Conservation (phyloP, 371 early-diverging fungal genomes). For the Syncephalis fuscata region DNA sequence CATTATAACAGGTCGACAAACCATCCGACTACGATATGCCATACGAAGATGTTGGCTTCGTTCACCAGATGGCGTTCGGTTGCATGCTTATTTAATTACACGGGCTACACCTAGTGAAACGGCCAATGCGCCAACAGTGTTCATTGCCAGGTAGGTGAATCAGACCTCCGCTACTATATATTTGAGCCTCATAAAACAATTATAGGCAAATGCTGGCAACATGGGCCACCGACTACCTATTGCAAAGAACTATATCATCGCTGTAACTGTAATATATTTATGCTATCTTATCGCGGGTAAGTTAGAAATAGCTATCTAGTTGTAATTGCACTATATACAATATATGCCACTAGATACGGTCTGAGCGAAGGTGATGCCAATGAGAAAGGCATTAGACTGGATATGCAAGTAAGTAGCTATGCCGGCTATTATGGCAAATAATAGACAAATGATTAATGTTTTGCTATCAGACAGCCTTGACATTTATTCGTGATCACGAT, state of each 20-base stretch:
- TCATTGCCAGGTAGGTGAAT: slow-evolving; percentile 68
- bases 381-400: slow-evolving; percentile 75
- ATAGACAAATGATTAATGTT: neutral
- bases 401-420: slow-evolving; percentile 54
- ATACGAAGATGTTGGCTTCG: slow-evolving; percentile 57
- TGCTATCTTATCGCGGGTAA: slow-evolving; percentile 91
- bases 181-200: no score
- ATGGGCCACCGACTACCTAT: slow-evolving; percentile 93
- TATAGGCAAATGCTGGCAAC: slow-evolving; percentile 94
- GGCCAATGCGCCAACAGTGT: slow-evolving; percentile 44
- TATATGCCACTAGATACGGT: slow-evolving; percentile 48
- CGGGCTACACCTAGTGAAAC: slow-evolving; percentile 29
- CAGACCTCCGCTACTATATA: no score
- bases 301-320: neutral
- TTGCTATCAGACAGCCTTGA: slow-evolving; percentile 44
- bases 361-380: slow-evolving; percentile 66
- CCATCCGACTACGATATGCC: slow-evolving; percentile 53
- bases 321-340: neutral
- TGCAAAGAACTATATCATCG: slow-evolving; percentile 46
- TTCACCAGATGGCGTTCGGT: slow-evolving; percentile 61
- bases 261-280: slow-evolving; percentile 67
- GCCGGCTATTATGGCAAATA: neutral
- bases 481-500: slow-evolving; percentile 58
- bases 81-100: slow-evolving; percentile 67
- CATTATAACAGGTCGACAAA: slow-evolving; percentile 46